Percentiles rank a stretch among this genome's conserved stretches.
These are phyloP conservation scores for Glaciozyma martinii DNA, from an alignment of 768 basidiomycete genomes.

Conservation along the genomic window DNA sequence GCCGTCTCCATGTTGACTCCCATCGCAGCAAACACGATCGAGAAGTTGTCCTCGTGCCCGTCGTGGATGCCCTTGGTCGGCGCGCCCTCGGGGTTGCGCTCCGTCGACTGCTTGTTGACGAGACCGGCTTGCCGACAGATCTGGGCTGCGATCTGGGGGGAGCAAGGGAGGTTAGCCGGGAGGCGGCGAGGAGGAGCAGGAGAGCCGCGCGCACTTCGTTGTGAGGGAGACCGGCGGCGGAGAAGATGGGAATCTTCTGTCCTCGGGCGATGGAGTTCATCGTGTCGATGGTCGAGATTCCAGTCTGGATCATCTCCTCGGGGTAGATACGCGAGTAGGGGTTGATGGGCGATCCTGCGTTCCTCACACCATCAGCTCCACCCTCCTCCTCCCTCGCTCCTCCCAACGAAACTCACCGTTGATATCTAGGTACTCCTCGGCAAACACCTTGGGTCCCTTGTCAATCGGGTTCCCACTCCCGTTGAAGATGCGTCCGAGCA, in stretches of 20 bases:
- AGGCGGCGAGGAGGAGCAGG: conserved; percentile 4
- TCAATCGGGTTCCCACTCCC: conserved; percentile 97
- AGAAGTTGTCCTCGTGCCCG: conserved; percentile 99
- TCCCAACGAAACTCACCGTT: conserved; percentile 57
- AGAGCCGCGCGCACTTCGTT: conserved; percentile 62
- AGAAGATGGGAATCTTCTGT: conserved; percentile 99
- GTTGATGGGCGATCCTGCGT: conserved; percentile 87
- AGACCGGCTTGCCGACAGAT: conserved; percentile 98
- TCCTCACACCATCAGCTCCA: background rate
- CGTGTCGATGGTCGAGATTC: conserved; percentile 93
- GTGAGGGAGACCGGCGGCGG: conserved; percentile 95
- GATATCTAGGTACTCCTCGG: conserved; percentile 98
- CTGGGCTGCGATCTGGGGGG: conserved; percentile 85
- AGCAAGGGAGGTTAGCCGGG: conserved; percentile 1
- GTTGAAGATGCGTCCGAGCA: conserved; percentile 98
- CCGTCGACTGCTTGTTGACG: conserved; percentile 79
- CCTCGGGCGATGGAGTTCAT: conserved; percentile 99
- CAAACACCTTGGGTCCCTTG: conserved; percentile 96
- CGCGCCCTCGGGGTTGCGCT: conserved; percentile 81
- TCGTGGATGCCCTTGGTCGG: conserved; percentile 97
- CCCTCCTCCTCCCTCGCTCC: background rate
- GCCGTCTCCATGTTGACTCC: conserved; percentile 99
- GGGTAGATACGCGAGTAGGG: conserved; percentile 98
- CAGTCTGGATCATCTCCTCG: conserved; percentile 99
- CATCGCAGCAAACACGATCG: conserved; percentile 99